Conservation (phyloP, 2,329 filamentous ascomycete species). For the Knufia petricola region DNA sequence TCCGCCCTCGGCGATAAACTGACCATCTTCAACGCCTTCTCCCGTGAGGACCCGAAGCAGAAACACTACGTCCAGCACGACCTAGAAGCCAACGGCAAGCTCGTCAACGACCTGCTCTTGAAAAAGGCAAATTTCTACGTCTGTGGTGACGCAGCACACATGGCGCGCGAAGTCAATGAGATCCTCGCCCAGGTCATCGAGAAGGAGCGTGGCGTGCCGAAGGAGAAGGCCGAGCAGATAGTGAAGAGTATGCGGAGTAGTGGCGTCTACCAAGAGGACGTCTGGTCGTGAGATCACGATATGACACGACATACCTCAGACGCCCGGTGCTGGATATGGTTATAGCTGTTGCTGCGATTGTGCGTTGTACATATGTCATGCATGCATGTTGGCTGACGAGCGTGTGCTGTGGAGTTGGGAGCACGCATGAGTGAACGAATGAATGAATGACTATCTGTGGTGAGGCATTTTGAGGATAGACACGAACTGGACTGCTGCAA, state of each 20-base stretch:
- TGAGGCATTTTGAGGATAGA: too few species aligned
- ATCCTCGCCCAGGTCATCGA: conserved; percentile 81
- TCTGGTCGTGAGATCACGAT: conserved; percentile 45
- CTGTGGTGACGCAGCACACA: conserved; percentile 93
- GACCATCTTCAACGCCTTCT: conserved; percentile 86
- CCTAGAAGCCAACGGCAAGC: conserved; percentile 69
- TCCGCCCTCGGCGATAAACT: conserved; percentile 78
- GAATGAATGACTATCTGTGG: too few species aligned
- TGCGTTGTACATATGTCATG: too few species aligned
- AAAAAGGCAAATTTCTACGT: conserved; percentile 92
- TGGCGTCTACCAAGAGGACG: conserved; percentile 89
- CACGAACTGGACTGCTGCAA: too few species aligned
- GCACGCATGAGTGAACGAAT: background rate
- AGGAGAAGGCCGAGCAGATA: conserved; percentile 86
- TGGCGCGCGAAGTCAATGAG: conserved; percentile 87
- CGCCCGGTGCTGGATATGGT: background rate
- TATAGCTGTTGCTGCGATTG: background rate
- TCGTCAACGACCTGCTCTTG: conserved; percentile 77
- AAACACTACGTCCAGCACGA: conserved; percentile 98
- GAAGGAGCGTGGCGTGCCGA: conserved; percentile 68
- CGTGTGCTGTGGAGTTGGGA: background rate
- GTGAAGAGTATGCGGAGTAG: conserved; percentile 93
- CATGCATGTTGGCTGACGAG: background rate
- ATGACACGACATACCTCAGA: too few species aligned
- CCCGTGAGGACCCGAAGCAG: conserved; percentile 63